Percentiles rank a stretch among this genome's conserved stretches.
Evolutionary conservation across 176 grass and related monocot species (phyloP).

Genomic region (Eremochloa ophiuroides): DNA sequence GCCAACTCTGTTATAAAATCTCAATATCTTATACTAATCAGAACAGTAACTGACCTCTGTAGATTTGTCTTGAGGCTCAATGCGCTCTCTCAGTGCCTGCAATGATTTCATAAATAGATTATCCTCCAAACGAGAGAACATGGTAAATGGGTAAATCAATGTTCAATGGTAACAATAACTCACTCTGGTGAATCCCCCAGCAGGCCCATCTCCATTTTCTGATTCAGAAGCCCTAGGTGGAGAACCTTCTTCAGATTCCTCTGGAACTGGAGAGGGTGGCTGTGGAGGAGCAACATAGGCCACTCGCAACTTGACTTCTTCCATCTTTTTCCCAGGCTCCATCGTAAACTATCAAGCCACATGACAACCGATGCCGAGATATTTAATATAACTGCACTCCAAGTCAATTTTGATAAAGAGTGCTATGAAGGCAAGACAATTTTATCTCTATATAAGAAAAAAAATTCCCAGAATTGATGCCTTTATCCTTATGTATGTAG

Average conservation of each 20-base stretch:
- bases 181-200: conserved; percentile 49
- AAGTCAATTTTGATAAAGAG: conserved; percentile 5
- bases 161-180: conserved; percentile 46
- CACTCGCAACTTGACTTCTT: conserved; percentile 73
- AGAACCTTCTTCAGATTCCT: conserved; percentile 89
- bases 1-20: neutral
- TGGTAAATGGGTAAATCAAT: neutral
- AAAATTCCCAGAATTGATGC: neutral
- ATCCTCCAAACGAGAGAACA: neutral
- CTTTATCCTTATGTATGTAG: neutral
- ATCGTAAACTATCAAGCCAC: conserved; percentile 57
- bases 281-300: conserved; percentile 78
- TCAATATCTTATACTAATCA: neutral
- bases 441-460: conserved; percentile 12
- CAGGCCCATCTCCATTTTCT: conserved; percentile 44
- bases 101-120: conserved; percentile 31
- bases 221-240: conserved; percentile 61
- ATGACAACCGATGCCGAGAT: neutral
- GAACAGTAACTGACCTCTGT: conserved; percentile 39
- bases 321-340: conserved; percentile 57
- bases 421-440: neutral
- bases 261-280: conserved; percentile 79
- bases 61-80: conserved; percentile 56
- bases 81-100: conserved; percentile 46
- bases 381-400: neutral